Conservation (phyloP, 2,329 filamentous ascomycete genomes). For the Fusarium sp. region DNA sequence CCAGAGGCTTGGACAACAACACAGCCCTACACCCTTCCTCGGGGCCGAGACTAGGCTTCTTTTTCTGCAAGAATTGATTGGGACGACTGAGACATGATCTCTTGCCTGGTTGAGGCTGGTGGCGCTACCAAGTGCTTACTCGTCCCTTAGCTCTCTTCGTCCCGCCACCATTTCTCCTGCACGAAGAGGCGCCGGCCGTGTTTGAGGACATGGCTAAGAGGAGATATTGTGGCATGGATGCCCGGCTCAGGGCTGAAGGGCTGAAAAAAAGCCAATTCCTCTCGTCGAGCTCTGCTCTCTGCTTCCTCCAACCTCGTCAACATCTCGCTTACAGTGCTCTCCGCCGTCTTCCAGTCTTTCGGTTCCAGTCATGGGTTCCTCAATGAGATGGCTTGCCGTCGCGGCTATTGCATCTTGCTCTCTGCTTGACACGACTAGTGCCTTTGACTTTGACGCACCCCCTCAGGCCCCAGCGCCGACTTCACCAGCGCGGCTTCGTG, state of each 20-base stretch:
- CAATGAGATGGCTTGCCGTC: slow-evolving; percentile 23
- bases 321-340: not conserved
- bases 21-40: not conserved
- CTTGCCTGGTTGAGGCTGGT: not conserved
- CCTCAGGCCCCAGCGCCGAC: slow-evolving; percentile 26
- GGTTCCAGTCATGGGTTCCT: slow-evolving; percentile 9
- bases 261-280: slow-evolving; percentile 3
- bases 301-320: not conserved
- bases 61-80: not conserved
- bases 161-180: slow-evolving; percentile 5
- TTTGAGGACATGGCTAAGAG: slow-evolving; percentile 10
- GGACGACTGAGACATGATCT: not conserved
- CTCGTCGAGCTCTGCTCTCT: not conserved
- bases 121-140: slow-evolving; percentile 12
- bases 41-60: not conserved
- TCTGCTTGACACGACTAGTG: slow-evolving; percentile 12
- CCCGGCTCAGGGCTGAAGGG: slow-evolving; percentile 11
- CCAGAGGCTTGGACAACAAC: not conserved
- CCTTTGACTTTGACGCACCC: slow-evolving; percentile 15
- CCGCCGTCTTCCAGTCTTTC: not conserved
- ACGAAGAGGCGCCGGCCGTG: slow-evolving; percentile 12
- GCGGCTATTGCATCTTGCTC: slow-evolving; percentile 17
- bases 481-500: slow-evolving; percentile 4
- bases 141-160: slow-evolving; percentile 6
- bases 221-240: not conserved